Percentiles rank a stretch among this genome's conserved stretches.
Conservation (phyloP, 306 rosid genomes). For the Dalbergia oliveri region DNA sequence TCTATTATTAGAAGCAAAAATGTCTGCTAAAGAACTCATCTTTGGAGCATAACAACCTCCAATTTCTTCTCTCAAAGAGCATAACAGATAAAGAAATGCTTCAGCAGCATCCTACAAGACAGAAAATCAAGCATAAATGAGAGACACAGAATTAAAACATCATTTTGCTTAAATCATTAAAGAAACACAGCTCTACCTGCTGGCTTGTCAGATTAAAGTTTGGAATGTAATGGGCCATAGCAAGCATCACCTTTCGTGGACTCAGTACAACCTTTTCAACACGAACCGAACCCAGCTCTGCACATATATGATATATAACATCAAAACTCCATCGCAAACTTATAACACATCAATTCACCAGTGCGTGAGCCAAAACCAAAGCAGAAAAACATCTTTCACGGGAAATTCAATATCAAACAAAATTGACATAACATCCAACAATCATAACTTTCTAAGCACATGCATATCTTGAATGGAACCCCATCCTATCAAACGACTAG, state of each 20-base stretch:
- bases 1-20: constrained; percentile 67
- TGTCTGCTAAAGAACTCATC: constrained; percentile 68
- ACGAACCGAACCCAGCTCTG: constrained; percentile 67
- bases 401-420: constrained; percentile 7
- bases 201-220: constrained; percentile 81
- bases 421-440: constrained; percentile 1
- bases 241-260: constrained; percentile 74
- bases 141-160: constrained; percentile 37
- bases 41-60: constrained; percentile 70
- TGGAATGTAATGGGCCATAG: constrained; percentile 72
- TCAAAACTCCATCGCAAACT: not conserved
- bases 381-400: not conserved
- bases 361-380: not conserved
- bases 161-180: constrained; percentile 7
- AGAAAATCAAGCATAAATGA: constrained; percentile 33
- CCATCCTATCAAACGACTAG: constrained; percentile 4
- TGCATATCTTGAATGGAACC: not conserved
- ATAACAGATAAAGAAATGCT: constrained; percentile 84
- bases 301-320: constrained; percentile 25
- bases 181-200: constrained; percentile 63
- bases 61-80: constrained; percentile 83
- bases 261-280: constrained; percentile 59
- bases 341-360: not conserved
- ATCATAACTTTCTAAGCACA: not conserved
- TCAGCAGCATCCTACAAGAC: constrained; percentile 91